Base-by-base conservation (phyloP, 495 filamentous ascomycete species). In the Glonium stellatum region DNA sequence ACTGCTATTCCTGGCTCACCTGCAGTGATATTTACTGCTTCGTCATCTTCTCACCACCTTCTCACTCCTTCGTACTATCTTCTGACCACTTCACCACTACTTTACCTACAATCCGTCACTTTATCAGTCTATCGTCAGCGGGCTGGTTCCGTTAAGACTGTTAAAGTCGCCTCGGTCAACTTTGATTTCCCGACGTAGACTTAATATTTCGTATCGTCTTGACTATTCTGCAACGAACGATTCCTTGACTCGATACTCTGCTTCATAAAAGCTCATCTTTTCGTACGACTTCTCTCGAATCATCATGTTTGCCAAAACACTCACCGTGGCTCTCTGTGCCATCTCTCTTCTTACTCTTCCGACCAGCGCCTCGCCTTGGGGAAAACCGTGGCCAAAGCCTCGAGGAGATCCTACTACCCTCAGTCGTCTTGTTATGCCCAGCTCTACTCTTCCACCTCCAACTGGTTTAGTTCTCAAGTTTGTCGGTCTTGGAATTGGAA, bases 401-500 rank as follows among this genome's bases (percentile, higher is more conserved):
- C 21, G 48, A 0, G 53, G 21, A 23, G 8, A 27, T 25, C 3
- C 31, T 35, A 21, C 39, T 22, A 41, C 8, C 10, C 55, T 37
- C n/a, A 36, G 19, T 5, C 15, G 12, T 25, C 56, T 63, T 23
- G 6, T 31, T 4, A 51, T 39, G 1, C 60, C 65, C 19, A 36
- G 34, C 1, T 61, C 25, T 54, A 61, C 53, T 21, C 66, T 66
- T 8, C 56, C 63, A 39, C 0, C 52, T 12, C 63, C 63, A 11
- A 42, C 19, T 6, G 63, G 48, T 19, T 39, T 63, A 6, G n/a
- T 55, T 19, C 66, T 69, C 47, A 69, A 69, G 57, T 66, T 50
- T 47, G 60, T 69, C 25, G 49, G 25, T 1, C 60, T 69, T n/a
- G 66, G 66, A 10, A 50, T 66, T 11, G 66, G 66, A 34, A 69